A percentile compares a stretch with the other conserved stretches of the same genome.
Conservation (phyloP, 768 basidiomycete species). For the Cystofilobasidium macerans region DNA sequence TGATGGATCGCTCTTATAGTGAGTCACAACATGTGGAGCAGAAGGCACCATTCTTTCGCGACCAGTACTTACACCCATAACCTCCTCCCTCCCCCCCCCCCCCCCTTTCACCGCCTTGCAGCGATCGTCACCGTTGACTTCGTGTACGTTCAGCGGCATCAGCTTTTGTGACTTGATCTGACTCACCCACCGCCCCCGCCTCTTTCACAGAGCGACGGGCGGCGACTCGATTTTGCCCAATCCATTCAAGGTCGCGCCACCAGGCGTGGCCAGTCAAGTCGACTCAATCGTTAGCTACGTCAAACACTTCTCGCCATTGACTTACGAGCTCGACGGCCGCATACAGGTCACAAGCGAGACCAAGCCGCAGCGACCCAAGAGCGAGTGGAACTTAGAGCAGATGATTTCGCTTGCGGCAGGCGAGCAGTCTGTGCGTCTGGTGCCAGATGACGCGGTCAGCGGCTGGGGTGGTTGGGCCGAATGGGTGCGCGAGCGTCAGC, state of each 20-base stretch:
- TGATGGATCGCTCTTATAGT: conserved; percentile 30
- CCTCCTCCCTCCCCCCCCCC: no score
- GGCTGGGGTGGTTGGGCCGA: background rate
- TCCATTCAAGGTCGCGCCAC: conserved; percentile 12
- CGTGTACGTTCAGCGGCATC: background rate
- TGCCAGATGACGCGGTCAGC: background rate
- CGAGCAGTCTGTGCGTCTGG: background rate
- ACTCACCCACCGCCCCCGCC: no score
- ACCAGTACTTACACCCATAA: no score
- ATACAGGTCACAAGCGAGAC: conserved; percentile 27
- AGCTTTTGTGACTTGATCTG: background rate
- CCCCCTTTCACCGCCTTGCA: no score
- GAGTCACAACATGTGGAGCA: no score
- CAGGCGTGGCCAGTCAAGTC: conserved; percentile 24
- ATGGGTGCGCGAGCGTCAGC: background rate
- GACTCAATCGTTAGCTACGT: conserved; percentile 29
- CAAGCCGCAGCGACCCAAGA: background rate
- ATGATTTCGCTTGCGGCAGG: background rate
- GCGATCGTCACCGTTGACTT: conserved; percentile 21
- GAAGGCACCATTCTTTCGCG: no score
- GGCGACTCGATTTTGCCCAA: conserved; percentile 28
- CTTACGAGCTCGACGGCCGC: conserved; percentile 24
- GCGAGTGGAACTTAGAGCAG: background rate
- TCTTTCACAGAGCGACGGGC: conserved; percentile 25
- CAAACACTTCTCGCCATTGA: conserved; percentile 25